Percentiles rank a stretch among this genome's conserved stretches.
Evolutionary conservation across 1,139 yeast genomes (phyloP).

Genomic region (Pichia sp.): DNA sequence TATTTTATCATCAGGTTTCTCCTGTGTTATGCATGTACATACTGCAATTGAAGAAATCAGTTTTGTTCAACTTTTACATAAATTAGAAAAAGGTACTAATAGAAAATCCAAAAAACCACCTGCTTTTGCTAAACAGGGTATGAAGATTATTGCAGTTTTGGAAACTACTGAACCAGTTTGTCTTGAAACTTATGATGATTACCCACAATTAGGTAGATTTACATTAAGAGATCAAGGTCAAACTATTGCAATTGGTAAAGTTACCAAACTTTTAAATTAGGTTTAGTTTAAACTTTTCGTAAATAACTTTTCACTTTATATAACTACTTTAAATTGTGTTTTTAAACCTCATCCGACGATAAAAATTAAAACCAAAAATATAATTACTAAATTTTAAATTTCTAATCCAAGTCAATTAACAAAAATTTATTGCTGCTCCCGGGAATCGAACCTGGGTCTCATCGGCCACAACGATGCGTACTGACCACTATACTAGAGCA

Average conservation of each 20-base stretch:
- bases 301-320: not conserved
- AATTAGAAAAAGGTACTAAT: slow-evolving; percentile 93
- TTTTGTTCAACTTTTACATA: slow-evolving; percentile 77
- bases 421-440: slow-evolving; percentile 21
- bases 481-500: slow-evolving; percentile 26
- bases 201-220: slow-evolving; percentile 95
- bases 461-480: slow-evolving; percentile 26
- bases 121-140: slow-evolving; percentile 97
- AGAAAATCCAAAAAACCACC: slow-evolving; percentile 96
- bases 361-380: not conserved
- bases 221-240: slow-evolving; percentile 97
- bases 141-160: slow-evolving; percentile 91
- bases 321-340: not conserved
- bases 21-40: slow-evolving; percentile 98
- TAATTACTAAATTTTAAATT: no score
- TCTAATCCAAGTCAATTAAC: no score
- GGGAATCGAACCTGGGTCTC: slow-evolving; percentile 26
- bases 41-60: slow-evolving; percentile 96
- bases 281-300: not conserved
- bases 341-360: not conserved
- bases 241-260: slow-evolving; percentile 97
- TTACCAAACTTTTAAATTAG: slow-evolving; percentile 54
- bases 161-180: slow-evolving; percentile 85
- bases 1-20: slow-evolving; percentile 88
- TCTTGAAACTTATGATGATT: slow-evolving; percentile 85